Evolutionary conservation across 345 rosid genomes (phyloP), one percentile per base, ranked within the genome.

Genomic region (Gossypium thurberi): DNA sequence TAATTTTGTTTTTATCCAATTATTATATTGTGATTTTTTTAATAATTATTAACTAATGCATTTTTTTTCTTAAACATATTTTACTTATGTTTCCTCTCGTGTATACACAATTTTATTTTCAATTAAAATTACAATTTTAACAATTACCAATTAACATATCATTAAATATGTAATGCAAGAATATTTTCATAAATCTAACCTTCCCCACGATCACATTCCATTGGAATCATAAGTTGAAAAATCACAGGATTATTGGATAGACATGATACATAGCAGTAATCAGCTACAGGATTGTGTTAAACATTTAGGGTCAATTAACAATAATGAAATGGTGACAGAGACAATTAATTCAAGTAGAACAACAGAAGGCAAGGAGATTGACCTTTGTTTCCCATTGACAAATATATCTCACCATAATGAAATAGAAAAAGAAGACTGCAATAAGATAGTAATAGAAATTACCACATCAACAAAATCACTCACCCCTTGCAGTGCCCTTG

Each of bases 401-500:
- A 43, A 20, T 43, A 51, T 20, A 43, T 43, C 28, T 66, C n/a
- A 47, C 8, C 56, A 68, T 15, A 50, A 50, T 26, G 58, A 15
- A 68, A 50, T 15, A 50, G 13, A 26, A 26, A 25, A 48, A 1
- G 58, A 68, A 26, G 14, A 65, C 11, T 13, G 55, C 37, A 66
- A 46, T 23, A 46, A 46, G 37, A 65, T 21, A 15, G 3, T 40
- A 40, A 53, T 33, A 37, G 42, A 55, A 69, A 51, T 46, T 69
- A 17, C 43, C 46, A 51, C 48, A 37, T 53, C 28, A 58, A 44
- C 50, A 9, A 72, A 69, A 20, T 51, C 60, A 76, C 90, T 84
- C 81, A 92, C 97, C 97, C 85, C 97, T 87, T 59, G 96, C 93
- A 77, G 96, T 90, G 76, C 97, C 97, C 20, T 86, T 91, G 87